Base-by-base conservation (phyloP, 2,329 filamentous ascomycete species). In the Trichoderma koningiopsis region DNA sequence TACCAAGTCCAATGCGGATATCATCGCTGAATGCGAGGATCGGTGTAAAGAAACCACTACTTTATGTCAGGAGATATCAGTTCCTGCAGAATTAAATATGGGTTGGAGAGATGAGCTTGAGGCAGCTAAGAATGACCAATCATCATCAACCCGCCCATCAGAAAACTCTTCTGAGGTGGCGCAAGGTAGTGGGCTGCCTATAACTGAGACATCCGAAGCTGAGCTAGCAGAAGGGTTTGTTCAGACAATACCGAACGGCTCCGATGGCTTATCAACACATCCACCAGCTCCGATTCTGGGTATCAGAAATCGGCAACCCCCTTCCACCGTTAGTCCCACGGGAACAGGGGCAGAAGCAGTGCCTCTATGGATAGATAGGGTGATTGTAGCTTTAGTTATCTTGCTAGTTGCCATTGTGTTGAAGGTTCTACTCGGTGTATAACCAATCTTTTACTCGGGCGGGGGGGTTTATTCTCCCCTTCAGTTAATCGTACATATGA, bases 301-400 rank as follows among this genome's bases (percentile, higher is more conserved):
- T n/a, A 53, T 14, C 49, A 7, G 33, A 43, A 33, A 43, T 24
- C 66, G 27, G 31, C 65, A 58, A 31, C 31, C 19, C 22, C 33
- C 33, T n/a, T 33, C 7, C 8, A 71, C 72, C 65, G 22, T 29
- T 57, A 22, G 40, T 2, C 68, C 33, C 24, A 16, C 59, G 5
- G 55, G 52, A 16, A 35, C 19, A 19, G 24, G 62, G 37, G 43
- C 56, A 29, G 58, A 52, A 27, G 67, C 68, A 2, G 86, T 92
- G 19, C 87, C 90, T 1, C 81, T 89, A 14, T 97, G 93, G 91
- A 84, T 97, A 22, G 94, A 97, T 79, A 88, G 92, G 72, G 87
- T 90, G 47, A 97, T 97, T 72, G 88, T 90, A 27, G 90, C 88
- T 7, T 80, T 97, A 22, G 83, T 92, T 0, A 84, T 92, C 16